Evolutionary conservation across 2,329 filamentous ascomycete species (phyloP).

Genomic region (Arthrobotrys sphaeroides): DNA sequence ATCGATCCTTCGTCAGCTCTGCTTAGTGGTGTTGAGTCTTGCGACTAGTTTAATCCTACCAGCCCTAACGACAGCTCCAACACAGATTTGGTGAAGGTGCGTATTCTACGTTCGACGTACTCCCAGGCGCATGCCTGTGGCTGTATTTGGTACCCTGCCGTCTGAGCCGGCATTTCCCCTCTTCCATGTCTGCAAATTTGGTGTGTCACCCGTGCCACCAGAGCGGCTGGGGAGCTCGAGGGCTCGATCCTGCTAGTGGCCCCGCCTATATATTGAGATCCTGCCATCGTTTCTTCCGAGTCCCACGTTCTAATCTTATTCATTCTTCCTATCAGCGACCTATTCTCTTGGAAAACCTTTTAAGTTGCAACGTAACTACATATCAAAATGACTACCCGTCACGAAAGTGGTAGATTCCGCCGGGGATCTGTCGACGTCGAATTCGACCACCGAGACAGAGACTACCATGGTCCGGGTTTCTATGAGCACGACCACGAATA

Average conservation of each 20-base stretch:
- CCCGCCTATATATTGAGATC: neutral
- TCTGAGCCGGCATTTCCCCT: neutral
- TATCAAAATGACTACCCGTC: constrained; percentile 28
- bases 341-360: neutral
- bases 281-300: neutral
- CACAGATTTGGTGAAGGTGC: constrained; percentile 34
- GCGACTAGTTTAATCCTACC: constrained; percentile 1
- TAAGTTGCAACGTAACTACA: constrained; percentile 1
- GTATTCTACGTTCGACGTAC: neutral
- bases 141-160: neutral
- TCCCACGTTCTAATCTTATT: constrained; percentile 1
- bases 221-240: neutral
- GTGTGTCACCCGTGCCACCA: constrained; percentile 39
- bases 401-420: constrained; percentile 39
- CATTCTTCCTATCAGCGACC: neutral
- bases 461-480: constrained; percentile 40
- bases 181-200: constrained; percentile 1
- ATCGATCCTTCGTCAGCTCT: constrained; percentile 13
- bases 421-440: constrained; percentile 47
- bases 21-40: constrained; percentile 14
- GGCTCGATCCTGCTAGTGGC: neutral
- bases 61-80: constrained; percentile 20
- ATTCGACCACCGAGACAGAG: constrained; percentile 49
- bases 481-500: constrained; percentile 51
- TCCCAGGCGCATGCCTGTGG: constrained; percentile 9